Base-by-base conservation (phyloP, 331 rosid species). In the Quercus lobata region DNA sequence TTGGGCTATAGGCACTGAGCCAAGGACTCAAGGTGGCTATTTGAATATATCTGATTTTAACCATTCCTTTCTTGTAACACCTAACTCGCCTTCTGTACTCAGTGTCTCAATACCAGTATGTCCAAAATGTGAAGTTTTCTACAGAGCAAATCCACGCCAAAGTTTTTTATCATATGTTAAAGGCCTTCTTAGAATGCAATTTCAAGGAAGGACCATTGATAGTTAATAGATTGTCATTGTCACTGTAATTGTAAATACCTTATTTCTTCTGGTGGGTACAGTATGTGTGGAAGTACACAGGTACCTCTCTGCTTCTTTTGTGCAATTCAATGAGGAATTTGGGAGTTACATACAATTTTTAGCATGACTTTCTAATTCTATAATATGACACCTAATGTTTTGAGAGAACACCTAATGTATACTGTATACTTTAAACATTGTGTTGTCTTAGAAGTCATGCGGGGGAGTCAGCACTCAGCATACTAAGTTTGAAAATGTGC, bases 1-100 rank as follows among this genome's bases (percentile, higher is more conserved):
- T 62, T 86, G 85, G 83, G 76, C 63, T 5, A n/a, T 68, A 24
- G 87, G 89, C 12, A 27, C 79, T 1, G 83, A 80, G 83, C 79
- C 79, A 29, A 78, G 61, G 21, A 18, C 49, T 22, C 78, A 79
- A 34, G 29, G 27, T 55, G 61, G 71, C 83, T 41, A 56, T 70
- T 21, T 74, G 21, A 29, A 46, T 3, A 21, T 34, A 17, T 29
- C 83, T 2, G 80, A 83, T 34, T 77, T 77, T 46, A 41, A 76
- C 27, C 68, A 78, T 19, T 86, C 89, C 6, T 86, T 86, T 74
- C 79, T 86, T 68, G 69, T 57, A 30, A 41, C 12, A n/a, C 79
- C 85, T 18, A 65, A 58, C 49, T 73, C 72, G 25, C 68, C 87
- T 41, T 8, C 46, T 5, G 0, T 77, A 16, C 73, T 7, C 5